Evolutionary conservation across 495 filamentous ascomycete genomes (phyloP), one percentile per base, ranked within the genome.

Genomic region (Astrothelium macrocarpum): DNA sequence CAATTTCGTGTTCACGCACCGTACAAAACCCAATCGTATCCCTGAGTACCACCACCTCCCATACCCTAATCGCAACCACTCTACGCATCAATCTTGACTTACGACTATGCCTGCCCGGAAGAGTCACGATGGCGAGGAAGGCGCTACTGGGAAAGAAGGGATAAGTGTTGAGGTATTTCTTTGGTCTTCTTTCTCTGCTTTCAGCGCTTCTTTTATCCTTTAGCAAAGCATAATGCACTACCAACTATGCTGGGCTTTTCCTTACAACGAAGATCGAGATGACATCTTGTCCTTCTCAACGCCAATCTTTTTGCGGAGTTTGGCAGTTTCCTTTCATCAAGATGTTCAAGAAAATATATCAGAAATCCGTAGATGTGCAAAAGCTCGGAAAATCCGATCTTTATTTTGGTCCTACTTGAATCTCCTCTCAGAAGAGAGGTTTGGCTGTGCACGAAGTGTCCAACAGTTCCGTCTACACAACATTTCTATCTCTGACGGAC

Each of bases 81-180:
- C 12, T 3, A 56, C n/a, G n/a, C 29, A 56, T 20, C 5, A 56
- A 16, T 29, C 25, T 20, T 56, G 25, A 56, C 9, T 29, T 20
- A 61, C 58, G 36, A 68, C 58, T 3, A 77, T 77, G 75, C 75
- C 75, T 23, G 67, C 70, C 3, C 65, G 74, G 36, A 77, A 76
- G 62, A 73, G 71, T 63, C 76, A 75, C 64, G 16, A 59, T 31
- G 16, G 32, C n/a, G 64, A 72, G 28, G 63, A 72, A 60, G 60
- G 68, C 31, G 29, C 63, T 61, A 2, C 60, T 3, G 60, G 61
- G 25, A 71, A 67, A 18, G 75, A 77, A 25, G 68, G 70, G 14
- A 14, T 75, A 39, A 72, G 72, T 56, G 67, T 77, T 31, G 75
- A 77, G 59, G 74, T 77, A 65, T 18, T 36, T 45, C 9, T 16